Evolutionary conservation across 495 filamentous ascomycete genomes (phyloP).

Genomic region (Trichocladium antarcticum): DNA sequence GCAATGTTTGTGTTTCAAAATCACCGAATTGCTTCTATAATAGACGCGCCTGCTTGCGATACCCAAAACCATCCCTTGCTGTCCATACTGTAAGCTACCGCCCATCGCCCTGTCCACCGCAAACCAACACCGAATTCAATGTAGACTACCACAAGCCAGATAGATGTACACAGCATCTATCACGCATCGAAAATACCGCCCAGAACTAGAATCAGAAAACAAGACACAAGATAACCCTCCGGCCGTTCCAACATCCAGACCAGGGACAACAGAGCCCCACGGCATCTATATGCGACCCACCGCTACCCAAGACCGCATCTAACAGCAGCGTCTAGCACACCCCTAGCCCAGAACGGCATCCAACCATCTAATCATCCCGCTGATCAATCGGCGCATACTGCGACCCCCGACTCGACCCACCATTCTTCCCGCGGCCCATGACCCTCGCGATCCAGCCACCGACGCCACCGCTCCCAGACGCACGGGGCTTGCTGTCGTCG

Average conservation of each 20-base stretch:
- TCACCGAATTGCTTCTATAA: too few relatives aligned
- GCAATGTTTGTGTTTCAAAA: too few relatives aligned
- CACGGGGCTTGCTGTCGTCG: constrained; percentile 22
- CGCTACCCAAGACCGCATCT: constrained; percentile 13
- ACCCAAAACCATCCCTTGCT: too few relatives aligned
- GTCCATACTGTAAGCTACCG: too few relatives aligned
- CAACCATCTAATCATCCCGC: constrained; percentile 14
- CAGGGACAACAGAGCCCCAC: constrained; percentile 1
- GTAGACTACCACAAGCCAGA: too few relatives aligned
- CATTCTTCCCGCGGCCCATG: constrained; percentile 21
- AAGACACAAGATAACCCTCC: too few relatives aligned
- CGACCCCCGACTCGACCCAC: constrained; percentile 21
- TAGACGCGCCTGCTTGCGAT: too few relatives aligned
- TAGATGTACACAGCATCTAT: too few relatives aligned
- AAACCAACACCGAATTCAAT: too few relatives aligned
- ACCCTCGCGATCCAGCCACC: constrained; percentile 42
- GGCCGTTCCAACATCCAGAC: neutral
- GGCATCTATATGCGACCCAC: constrained; percentile 31
- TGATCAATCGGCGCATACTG: constrained; percentile 36
- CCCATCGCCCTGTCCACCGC: too few relatives aligned
- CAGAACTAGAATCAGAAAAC: neutral
- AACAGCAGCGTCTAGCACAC: neutral
- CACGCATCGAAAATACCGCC: neutral
- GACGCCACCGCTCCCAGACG: constrained; percentile 21
- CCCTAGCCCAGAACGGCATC: constrained; percentile 14